Evolutionary conservation across 768 basidiomycete species (phyloP), one percentile per base, ranked within the genome.

Genomic region (Tylopilus balloui): DNA sequence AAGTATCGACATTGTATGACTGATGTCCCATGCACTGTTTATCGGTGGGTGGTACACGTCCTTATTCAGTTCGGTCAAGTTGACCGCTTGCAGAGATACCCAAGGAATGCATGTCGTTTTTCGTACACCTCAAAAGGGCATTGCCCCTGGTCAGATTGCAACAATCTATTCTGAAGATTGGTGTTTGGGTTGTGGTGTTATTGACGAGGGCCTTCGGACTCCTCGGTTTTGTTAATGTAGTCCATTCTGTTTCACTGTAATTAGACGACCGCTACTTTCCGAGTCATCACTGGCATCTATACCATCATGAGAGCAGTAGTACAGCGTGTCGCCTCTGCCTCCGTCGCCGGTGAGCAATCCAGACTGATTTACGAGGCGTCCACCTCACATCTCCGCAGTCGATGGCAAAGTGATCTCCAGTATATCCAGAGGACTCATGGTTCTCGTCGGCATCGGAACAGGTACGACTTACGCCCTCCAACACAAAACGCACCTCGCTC

Each of bases 371-470:
- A 10, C 2, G 17, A 4, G 47, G 8, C 42, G 20, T 32, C 39
- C 28, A 21, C 43, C 43, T 42, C 37, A 42, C 39, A 32, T 13
- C 17, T n/a, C 38, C 32, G 10, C 67, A 95, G 93, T 96, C 47
- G 83, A 94, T 55, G 79, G 77, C 39, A 74, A 87, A 59, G 74
- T 82, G 27, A 81, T 97, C 53, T 92, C 92, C 3, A 77, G 78
- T 31, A 95, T 97, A 52, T 84, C 85, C 15, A 75, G 78, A 55
- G 94, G 94, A 2, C 72, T 97, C 25, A 85, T 97, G 79, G 88
- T 94, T 17, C 79, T 97, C 14, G 81, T 97, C 28, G 94, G 94
- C 23, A 88, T 97, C 55, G 89, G 88, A 36, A 73, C 74, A 70
- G 88, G 89, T 88, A 72, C 57, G 45, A 8, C 25, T 53, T 46